Evolutionary conservation across 1,284 basidiomycete genomes (phyloP).

Genomic region (Tremellales sp.): DNA sequence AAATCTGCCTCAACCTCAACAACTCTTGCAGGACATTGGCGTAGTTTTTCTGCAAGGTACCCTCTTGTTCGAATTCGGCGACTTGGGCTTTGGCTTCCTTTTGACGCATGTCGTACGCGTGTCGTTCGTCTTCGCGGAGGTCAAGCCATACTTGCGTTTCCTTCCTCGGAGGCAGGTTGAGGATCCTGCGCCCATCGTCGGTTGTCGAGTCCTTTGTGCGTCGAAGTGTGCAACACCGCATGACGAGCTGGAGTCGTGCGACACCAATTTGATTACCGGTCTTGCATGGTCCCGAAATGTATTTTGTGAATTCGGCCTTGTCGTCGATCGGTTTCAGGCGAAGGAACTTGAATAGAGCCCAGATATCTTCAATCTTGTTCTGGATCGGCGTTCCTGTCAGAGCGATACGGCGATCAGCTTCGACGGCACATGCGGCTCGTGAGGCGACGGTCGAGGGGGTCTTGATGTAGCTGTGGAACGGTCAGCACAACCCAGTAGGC

Average conservation of each 20-base stretch:
- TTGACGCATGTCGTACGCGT: slow-evolving; percentile 81
- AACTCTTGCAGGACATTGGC: slow-evolving; percentile 96
- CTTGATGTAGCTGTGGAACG: slow-evolving; percentile 89
- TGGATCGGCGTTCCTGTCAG: slow-evolving; percentile 97
- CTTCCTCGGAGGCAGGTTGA: slow-evolving; percentile 79
- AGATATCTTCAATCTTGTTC: slow-evolving; percentile 97
- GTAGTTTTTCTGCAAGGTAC: slow-evolving; percentile 87
- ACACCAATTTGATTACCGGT: slow-evolving; percentile 86
- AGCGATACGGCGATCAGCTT: slow-evolving; percentile 87
- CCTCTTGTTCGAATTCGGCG: slow-evolving; percentile 73
- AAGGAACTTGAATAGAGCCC: slow-evolving; percentile 92
- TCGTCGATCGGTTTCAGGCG: slow-evolving; percentile 89
- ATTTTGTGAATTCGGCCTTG: slow-evolving; percentile 87
- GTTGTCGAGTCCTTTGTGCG: slow-evolving; percentile 88
- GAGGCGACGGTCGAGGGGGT: slow-evolving; percentile 90
- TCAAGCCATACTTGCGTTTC: slow-evolving; percentile 81
- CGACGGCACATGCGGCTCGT: slow-evolving; percentile 88
- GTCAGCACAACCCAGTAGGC: too few relatives aligned
- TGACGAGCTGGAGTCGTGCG: slow-evolving; percentile 90
- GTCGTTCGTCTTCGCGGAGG: slow-evolving; percentile 76
- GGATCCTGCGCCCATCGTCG: slow-evolving; percentile 75
- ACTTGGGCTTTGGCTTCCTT: slow-evolving; percentile 29
- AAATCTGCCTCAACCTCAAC: slow-evolving; percentile 90
- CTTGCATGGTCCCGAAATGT: slow-evolving; percentile 86
- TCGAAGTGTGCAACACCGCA: slow-evolving; percentile 93